Conservation (phyloP, 257 asterid species). For the Jasminum sambac region DNA sequence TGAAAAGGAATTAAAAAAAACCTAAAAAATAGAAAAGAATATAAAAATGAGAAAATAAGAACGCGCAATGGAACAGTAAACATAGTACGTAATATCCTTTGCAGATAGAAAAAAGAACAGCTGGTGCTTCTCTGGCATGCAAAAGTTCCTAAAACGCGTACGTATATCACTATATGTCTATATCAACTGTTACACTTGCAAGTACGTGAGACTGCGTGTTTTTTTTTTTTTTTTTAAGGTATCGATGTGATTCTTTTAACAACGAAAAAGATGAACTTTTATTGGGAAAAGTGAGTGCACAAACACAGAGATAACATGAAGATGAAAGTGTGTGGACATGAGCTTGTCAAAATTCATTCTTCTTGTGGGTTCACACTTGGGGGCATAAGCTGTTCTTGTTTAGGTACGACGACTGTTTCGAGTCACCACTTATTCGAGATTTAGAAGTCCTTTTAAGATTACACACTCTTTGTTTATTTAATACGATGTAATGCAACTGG, state of each 20-base stretch:
- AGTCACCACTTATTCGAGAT: no score
- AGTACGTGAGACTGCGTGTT: conserved; percentile 15
- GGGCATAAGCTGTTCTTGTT: background rate
- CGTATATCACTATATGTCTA: no score
- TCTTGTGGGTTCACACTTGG: conserved; percentile 18
- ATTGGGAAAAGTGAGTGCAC: conserved; percentile 31
- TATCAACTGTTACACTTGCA: conserved; percentile 25
- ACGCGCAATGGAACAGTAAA: conserved; percentile 39
- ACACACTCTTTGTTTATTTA: no score
- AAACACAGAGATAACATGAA: conserved; percentile 17
- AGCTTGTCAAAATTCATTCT: conserved; percentile 24
- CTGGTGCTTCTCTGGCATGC: conserved; percentile 64
- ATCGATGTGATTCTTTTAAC: conserved; percentile 32
- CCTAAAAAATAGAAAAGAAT: no score
- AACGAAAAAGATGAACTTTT: conserved; percentile 13
- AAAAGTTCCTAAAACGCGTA: conserved; percentile 49
- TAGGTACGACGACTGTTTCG: background rate
- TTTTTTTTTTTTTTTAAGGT: background rate
- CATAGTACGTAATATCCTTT: conserved; percentile 23
- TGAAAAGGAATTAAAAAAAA: background rate
- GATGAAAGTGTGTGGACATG: conserved; percentile 23
- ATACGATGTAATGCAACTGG: no score
- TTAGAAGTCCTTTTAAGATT: no score
- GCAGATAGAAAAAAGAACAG: conserved; percentile 39
- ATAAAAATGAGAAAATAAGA: background rate